Evolutionary conservation across 345 rosid species (phyloP).

Genomic region (Gossypium thurberi): DNA sequence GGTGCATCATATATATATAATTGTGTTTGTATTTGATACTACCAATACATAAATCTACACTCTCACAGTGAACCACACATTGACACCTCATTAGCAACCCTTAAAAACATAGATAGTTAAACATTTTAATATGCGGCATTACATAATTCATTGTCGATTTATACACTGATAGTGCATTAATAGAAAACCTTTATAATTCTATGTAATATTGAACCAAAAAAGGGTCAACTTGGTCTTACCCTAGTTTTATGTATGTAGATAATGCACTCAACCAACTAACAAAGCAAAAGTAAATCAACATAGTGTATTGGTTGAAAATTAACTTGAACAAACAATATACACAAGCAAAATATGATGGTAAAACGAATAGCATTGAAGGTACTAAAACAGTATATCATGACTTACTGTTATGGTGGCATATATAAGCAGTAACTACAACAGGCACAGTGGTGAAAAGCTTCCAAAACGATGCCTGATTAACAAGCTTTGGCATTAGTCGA

Average conservation of each 20-base stretch:
- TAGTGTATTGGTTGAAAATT: background rate
- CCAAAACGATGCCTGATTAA: constrained; percentile 54
- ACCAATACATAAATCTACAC: no score
- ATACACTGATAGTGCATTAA: no score
- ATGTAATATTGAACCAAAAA: background rate
- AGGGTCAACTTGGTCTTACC: background rate
- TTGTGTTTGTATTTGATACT: background rate
- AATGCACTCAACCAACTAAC: background rate
- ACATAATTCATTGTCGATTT: no score
- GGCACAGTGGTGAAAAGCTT: constrained; percentile 61
- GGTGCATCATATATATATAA: background rate
- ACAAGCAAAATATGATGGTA: background rate
- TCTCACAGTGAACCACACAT: no score
- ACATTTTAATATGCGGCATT: no score
- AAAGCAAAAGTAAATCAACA: no score
- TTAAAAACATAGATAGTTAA: no score
- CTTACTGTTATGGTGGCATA: constrained; percentile 66
- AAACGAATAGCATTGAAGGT: background rate
- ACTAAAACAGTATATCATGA: background rate
- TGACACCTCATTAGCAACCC: no score
- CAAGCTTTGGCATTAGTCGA: constrained; percentile 41
- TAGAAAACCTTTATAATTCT: background rate
- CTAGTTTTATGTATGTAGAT: background rate
- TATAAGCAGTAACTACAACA: constrained; percentile 55
- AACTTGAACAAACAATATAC: background rate